Percentiles rank a stretch among this genome's conserved stretches.
Evolutionary conservation across 164 flowering plant genomes (phyloP).

Genomic region (Vitis rotundifolia): DNA sequence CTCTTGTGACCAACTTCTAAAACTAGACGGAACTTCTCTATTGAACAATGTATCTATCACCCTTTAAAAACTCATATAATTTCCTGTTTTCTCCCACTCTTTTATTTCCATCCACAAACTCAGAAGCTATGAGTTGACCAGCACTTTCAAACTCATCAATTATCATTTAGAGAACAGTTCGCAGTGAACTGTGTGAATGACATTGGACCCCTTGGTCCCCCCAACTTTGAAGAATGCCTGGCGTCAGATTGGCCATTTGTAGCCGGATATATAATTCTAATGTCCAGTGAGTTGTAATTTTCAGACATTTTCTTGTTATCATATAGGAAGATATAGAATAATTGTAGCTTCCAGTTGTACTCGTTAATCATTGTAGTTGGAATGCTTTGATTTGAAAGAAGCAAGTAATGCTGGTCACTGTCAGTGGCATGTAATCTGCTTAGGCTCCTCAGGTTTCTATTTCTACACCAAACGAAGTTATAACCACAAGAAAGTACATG

Average conservation of each 20-base stretch:
- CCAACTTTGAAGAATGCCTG: neutral
- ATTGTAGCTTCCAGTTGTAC: neutral
- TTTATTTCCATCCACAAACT: too few relatives aligned
- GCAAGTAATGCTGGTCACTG: neutral
- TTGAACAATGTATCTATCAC: too few relatives aligned
- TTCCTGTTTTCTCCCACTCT: too few relatives aligned
- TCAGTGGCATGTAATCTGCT: constrained; percentile 7
- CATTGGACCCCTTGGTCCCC: neutral
- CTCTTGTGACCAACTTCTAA: too few relatives aligned
- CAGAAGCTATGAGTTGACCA: too few relatives aligned
- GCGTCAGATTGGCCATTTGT: constrained; percentile 3
- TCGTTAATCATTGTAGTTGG: neutral
- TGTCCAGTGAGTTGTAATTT: constrained; percentile 6
- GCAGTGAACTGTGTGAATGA: too few relatives aligned
- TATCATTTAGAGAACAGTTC: too few relatives aligned
- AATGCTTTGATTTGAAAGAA: constrained; percentile 7
- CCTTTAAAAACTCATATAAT: too few relatives aligned
- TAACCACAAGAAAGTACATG: constrained; percentile 6
- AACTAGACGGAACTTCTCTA: too few relatives aligned
- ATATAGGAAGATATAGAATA: neutral
- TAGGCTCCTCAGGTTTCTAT: neutral
- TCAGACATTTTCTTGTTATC: neutral
- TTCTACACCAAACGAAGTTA: neutral
- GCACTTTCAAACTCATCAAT: too few relatives aligned
- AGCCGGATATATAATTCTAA: constrained; percentile 3